These are phyloP conservation scores for Cercophora samala DNA, from an alignment of 495 filamentous ascomycete genomes.

Conservation along the genomic window DNA sequence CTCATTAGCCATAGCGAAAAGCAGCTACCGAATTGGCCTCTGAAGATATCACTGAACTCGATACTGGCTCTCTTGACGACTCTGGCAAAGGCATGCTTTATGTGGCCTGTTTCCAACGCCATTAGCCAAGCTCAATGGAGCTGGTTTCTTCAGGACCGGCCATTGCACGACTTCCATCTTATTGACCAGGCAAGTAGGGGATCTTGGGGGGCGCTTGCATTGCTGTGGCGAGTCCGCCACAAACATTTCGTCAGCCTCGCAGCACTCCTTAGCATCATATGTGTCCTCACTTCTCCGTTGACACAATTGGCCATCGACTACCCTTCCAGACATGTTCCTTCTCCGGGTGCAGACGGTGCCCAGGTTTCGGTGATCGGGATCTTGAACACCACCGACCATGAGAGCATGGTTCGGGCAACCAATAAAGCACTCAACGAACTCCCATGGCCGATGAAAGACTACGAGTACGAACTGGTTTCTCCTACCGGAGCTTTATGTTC, in stretches of 20 bases:
- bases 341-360: neutral
- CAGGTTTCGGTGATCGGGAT: neutral
- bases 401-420: neutral
- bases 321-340: neutral
- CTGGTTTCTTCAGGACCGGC: conserved; percentile 38
- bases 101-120: conserved; percentile 32
- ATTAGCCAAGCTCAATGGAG: conserved; percentile 46
- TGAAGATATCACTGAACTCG: conserved; percentile 38
- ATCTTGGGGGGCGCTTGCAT: conserved; percentile 13
- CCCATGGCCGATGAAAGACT: neutral
- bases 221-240: neutral
- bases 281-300: conserved; percentile 10
- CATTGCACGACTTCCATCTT: conserved; percentile 40
- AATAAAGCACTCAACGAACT: neutral
- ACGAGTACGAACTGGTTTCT: neutral
- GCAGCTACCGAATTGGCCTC: conserved; percentile 37
- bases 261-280: conserved; percentile 5
- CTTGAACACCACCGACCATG: neutral
- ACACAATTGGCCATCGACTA: conserved; percentile 16
- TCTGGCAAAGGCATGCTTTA: conserved; percentile 38
- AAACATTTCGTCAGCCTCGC: conserved; percentile 15
- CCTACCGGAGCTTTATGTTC: neutral
- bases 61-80: conserved; percentile 43
- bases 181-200: conserved; percentile 42
- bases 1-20: conserved; percentile 34